These are phyloP conservation scores for Hypoxylon sp. DNA, from an alignment of 2,329 filamentous ascomycete genomes.

Conservation along the genomic window DNA sequence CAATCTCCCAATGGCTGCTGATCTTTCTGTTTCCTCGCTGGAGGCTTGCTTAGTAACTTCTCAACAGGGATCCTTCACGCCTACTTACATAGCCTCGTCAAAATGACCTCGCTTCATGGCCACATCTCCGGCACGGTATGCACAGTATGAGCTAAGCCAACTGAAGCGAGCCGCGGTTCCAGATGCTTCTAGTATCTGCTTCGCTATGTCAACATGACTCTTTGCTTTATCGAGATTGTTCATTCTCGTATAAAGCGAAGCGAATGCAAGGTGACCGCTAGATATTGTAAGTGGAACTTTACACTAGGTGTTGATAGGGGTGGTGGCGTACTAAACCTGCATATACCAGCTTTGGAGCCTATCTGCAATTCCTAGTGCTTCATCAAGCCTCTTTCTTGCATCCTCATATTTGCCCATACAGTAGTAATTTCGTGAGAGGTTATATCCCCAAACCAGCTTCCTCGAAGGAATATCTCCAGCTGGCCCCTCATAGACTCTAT, in stretches of 20 bases:
- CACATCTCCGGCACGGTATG: constrained; percentile 21
- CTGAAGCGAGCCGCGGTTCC: constrained; percentile 15
- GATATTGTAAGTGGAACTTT: constrained; percentile 1
- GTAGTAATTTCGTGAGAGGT: constrained; percentile 26
- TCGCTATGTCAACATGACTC: constrained; percentile 12
- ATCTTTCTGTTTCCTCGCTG: constrained; percentile 18
- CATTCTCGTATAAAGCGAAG: constrained; percentile 23
- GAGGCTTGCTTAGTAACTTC: not conserved
- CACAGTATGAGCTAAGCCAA: constrained; percentile 29
- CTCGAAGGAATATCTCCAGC: constrained; percentile 13
- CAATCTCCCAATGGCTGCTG: constrained; percentile 18
- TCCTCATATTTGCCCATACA: constrained; percentile 25
- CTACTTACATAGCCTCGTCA: constrained; percentile 16
- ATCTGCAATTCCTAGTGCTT: constrained; percentile 14
- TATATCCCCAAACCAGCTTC: constrained; percentile 23
- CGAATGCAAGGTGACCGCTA: constrained; percentile 18
- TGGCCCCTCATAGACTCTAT: constrained; percentile 14
- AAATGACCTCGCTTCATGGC: constrained; percentile 26
- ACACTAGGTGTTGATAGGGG: not conserved
- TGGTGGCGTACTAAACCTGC: constrained; percentile 22
- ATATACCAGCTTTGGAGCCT: constrained; percentile 27
- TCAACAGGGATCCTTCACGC: not conserved
- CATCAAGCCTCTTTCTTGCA: not conserved
- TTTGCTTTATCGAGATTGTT: constrained; percentile 10
- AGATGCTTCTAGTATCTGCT: constrained; percentile 17